Evolutionary conservation across 176 grass and related monocot species (phyloP).

Genomic region (Poa pratensis): DNA sequence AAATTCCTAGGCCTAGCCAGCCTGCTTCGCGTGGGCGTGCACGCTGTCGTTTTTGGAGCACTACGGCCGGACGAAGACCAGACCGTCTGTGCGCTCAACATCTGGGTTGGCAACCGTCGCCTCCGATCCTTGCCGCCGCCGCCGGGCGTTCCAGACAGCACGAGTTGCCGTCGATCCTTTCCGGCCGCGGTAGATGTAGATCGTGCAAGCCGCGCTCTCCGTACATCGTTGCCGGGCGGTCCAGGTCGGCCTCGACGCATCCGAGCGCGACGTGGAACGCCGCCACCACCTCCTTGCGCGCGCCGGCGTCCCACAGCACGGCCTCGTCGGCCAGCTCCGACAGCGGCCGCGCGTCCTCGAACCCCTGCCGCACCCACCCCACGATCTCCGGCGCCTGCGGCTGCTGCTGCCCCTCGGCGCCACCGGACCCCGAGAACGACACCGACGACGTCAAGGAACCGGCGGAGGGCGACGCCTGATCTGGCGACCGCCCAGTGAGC

Average conservation of each 20-base stretch:
- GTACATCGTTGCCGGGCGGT: too few relatives aligned
- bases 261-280: constrained; percentile 83
- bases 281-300: constrained; percentile 78
- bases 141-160: too few relatives aligned
- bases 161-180: too few relatives aligned
- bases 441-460: not conserved
- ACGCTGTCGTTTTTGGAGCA: too few relatives aligned
- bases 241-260: constrained; percentile 73
- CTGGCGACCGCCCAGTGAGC: constrained; percentile 68
- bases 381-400: constrained; percentile 52
- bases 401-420: constrained; percentile 18
- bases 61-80: too few relatives aligned
- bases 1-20: too few relatives aligned
- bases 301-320: constrained; percentile 63
- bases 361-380: constrained; percentile 66
- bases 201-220: too few relatives aligned
- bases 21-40: too few relatives aligned
- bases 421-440: constrained; percentile 19
- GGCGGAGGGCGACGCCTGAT: constrained; percentile 28
- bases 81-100: too few relatives aligned
- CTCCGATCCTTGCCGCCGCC: too few relatives aligned
- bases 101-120: too few relatives aligned
- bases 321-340: constrained; percentile 79
- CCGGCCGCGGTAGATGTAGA: too few relatives aligned
- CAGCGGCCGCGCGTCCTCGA: constrained; percentile 75